phyloP scores from a whole-genome alignment of 805 yeast species.

The Kurtzmaniella fragi region DNA sequence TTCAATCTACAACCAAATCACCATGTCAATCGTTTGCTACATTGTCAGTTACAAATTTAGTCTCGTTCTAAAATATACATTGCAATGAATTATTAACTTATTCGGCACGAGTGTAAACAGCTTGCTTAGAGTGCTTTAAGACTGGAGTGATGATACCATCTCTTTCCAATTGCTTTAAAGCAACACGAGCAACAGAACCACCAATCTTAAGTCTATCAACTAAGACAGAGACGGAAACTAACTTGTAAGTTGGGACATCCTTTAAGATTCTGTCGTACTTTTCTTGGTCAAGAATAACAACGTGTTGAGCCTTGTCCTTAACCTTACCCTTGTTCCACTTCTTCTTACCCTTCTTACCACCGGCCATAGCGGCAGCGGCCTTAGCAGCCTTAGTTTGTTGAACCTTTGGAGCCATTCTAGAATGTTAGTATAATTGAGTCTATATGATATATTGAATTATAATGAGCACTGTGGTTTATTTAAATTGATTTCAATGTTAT shows the following conservation, averaged over 20 bases:
- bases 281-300: slow-evolving; percentile 95
- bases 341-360: slow-evolving; percentile 99
- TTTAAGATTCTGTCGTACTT: slow-evolving; percentile 98
- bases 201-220: slow-evolving; percentile 99
- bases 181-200: slow-evolving; percentile 99
- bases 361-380: slow-evolving; percentile 99
- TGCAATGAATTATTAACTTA: slow-evolving; percentile 12
- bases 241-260: slow-evolving; percentile 99
- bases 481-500: no score
- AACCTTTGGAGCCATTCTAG: slow-evolving; percentile 95
- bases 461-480: no score
- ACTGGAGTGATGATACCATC: slow-evolving; percentile 95
- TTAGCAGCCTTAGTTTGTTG: slow-evolving; percentile 99
- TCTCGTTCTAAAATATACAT: no score
- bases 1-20: no score
- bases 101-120: slow-evolving; percentile 82
- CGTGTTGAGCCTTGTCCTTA: slow-evolving; percentile 99
- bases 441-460: no score
- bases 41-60: no score
- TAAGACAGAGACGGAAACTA: slow-evolving; percentile 93
- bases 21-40: no score
- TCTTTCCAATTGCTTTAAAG: slow-evolving; percentile 89
- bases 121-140: slow-evolving; percentile 93
- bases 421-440: slow-evolving; percentile 17
- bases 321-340: slow-evolving; percentile 99